Conservation (phyloP, 768 basidiomycete species). For the Hortiboletus flavorubellus region DNA sequence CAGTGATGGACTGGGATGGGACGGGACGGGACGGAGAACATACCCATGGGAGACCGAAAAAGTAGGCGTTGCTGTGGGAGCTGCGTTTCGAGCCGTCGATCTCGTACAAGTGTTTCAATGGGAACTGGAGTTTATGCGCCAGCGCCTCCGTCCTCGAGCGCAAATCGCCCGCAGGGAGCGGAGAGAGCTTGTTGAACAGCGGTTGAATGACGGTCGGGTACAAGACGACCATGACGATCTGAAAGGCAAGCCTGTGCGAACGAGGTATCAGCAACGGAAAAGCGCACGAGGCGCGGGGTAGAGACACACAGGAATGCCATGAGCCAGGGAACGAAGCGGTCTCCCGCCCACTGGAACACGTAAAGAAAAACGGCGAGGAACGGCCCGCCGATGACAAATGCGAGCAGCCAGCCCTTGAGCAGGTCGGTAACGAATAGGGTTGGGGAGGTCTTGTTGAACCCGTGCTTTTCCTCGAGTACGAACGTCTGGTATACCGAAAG, state of each 20-base stretch:
- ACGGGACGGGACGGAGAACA: slow-evolving; percentile 15
- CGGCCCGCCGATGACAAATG: slow-evolving; percentile 72
- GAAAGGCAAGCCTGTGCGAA: slow-evolving; percentile 64
- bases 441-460: slow-evolving; percentile 94
- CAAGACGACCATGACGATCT: slow-evolving; percentile 76
- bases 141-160: slow-evolving; percentile 74
- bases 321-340: slow-evolving; percentile 87
- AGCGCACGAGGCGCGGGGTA: not conserved
- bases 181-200: slow-evolving; percentile 95
- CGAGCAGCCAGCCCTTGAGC: slow-evolving; percentile 74
- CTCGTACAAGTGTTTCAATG: slow-evolving; percentile 90
- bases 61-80: slow-evolving; percentile 97
- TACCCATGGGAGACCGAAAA: slow-evolving; percentile 95
- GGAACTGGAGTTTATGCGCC: slow-evolving; percentile 83
- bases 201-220: slow-evolving; percentile 91
- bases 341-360: slow-evolving; percentile 92
- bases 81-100: slow-evolving; percentile 97
- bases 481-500: slow-evolving; percentile 85
- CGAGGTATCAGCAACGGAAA: not conserved
- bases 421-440: slow-evolving; percentile 73
- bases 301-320: slow-evolving; percentile 84
- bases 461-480: slow-evolving; percentile 90
- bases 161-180: slow-evolving; percentile 73
- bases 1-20: not conserved
- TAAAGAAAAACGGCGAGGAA: slow-evolving; percentile 85